Conservation (phyloP, 768 basidiomycete genomes). For the Trichaptum fuscoviolaceum region DNA sequence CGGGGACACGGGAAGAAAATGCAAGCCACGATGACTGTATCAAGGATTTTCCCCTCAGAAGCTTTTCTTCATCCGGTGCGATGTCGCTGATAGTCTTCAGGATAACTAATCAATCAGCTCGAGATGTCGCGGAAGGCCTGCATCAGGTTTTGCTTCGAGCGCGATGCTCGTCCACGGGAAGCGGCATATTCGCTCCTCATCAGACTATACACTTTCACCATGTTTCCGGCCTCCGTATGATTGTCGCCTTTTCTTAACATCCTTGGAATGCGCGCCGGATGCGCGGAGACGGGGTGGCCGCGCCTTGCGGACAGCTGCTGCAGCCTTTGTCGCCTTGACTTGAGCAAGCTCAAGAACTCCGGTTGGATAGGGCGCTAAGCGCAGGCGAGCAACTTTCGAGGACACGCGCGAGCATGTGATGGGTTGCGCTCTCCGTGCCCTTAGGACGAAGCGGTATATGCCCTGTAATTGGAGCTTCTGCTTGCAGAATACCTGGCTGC, state of each 20-base stretch:
- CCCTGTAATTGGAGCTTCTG: slow-evolving; percentile 78
- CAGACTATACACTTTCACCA: slow-evolving; percentile 51
- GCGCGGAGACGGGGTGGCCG: slow-evolving; percentile 30
- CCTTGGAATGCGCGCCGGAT: slow-evolving; percentile 37
- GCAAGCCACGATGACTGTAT: too few relatives aligned
- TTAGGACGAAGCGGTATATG: slow-evolving; percentile 81
- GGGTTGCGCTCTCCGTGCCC: slow-evolving; percentile 86
- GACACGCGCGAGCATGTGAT: slow-evolving; percentile 81
- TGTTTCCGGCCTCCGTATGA: slow-evolving; percentile 32
- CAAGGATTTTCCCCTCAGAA: too few relatives aligned
- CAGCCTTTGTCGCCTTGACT: slow-evolving; percentile 59
- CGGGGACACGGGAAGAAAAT: too few relatives aligned
- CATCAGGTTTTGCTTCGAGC: too few relatives aligned
- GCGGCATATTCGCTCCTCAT: too few relatives aligned
- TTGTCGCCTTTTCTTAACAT: slow-evolving; percentile 45
- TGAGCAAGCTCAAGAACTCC: slow-evolving; percentile 73
- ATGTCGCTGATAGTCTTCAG: too few relatives aligned
- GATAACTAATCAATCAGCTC: too few relatives aligned
- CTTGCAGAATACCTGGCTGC: slow-evolving; percentile 78
- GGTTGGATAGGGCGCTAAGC: slow-evolving; percentile 73
- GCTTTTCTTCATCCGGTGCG: too few relatives aligned
- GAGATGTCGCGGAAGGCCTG: too few relatives aligned
- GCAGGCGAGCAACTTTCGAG: slow-evolving; percentile 71
- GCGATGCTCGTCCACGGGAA: too few relatives aligned
- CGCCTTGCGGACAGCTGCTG: slow-evolving; percentile 53